phyloP scores from a whole-genome alignment of 2,329 filamentous ascomycete genomes.

The Berkeleyomyces basicola region DNA sequence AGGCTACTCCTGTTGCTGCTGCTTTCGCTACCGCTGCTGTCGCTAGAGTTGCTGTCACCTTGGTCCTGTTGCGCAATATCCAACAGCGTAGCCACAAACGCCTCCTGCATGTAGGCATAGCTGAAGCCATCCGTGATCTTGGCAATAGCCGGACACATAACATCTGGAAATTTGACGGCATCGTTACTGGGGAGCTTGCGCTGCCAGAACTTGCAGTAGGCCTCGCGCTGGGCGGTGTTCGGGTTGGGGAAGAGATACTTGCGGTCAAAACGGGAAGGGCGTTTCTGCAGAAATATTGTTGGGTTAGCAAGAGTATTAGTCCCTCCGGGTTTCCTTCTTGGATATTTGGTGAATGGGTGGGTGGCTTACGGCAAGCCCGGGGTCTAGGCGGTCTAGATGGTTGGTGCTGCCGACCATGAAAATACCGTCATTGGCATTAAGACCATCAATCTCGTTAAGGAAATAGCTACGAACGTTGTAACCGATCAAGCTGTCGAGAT shows the following conservation, averaged over 20 bases:
- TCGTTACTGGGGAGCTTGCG: conserved; percentile 34
- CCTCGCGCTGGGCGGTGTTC: conserved; percentile 32
- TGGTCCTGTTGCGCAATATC: conserved; percentile 31
- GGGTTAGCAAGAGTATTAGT: not conserved
- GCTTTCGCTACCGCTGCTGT: not conserved
- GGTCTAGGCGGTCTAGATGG: conserved; percentile 48
- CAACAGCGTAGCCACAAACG: conserved; percentile 46
- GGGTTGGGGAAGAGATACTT: conserved; percentile 50
- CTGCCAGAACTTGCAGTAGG: conserved; percentile 49
- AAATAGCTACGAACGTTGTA: conserved; percentile 49
- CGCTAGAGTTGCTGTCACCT: conserved; percentile 13
- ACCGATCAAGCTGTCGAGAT: conserved; percentile 49
- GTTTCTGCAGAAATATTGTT: conserved; percentile 29
- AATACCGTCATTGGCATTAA: conserved; percentile 53
- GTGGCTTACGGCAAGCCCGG: conserved; percentile 37
- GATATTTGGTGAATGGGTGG: not conserved
- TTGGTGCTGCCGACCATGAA: conserved; percentile 53
- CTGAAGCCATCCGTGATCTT: conserved; percentile 47
- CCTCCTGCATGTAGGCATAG: conserved; percentile 55
- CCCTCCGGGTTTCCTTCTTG: not conserved
- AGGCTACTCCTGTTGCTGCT: not conserved
- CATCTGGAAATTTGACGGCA: conserved; percentile 42
- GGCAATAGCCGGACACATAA: conserved; percentile 41
- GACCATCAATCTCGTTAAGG: conserved; percentile 55
- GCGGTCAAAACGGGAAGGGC: conserved; percentile 48